Conservation (phyloP, 1,284 basidiomycete genomes). For the Pseudozyma sp. region DNA sequence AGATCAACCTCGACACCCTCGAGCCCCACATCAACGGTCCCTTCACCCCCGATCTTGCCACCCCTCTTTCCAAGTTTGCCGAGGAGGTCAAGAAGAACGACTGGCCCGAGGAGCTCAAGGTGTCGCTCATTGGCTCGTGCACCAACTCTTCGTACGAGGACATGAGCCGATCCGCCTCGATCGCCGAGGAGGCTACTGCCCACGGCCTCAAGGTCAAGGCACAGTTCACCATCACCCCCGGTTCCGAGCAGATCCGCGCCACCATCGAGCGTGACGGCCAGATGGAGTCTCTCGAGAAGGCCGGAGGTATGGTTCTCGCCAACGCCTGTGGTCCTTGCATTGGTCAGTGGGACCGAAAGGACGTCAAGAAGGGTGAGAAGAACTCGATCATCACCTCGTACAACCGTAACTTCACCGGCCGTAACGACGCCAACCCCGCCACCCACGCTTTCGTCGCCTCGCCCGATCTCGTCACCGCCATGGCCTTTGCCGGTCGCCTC, state of each 20-base stretch:
- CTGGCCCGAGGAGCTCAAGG: slow-evolving; percentile 97
- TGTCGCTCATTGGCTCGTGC: slow-evolving; percentile 97
- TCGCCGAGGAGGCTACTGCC: slow-evolving; percentile 85
- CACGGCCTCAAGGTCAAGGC: slow-evolving; percentile 92
- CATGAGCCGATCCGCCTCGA: slow-evolving; percentile 96
- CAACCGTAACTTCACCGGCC: slow-evolving; percentile 99
- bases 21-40: slow-evolving; percentile 99
- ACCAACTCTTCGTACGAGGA: slow-evolving; percentile 99
- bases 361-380: slow-evolving; percentile 94
- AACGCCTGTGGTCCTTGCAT: slow-evolving; percentile 99
- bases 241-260: slow-evolving; percentile 97
- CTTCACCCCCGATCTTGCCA: slow-evolving; percentile 74
- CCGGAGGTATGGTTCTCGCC: slow-evolving; percentile 92
- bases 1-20: slow-evolving; percentile 94
- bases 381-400: slow-evolving; percentile 97
- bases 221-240: slow-evolving; percentile 96
- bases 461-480: slow-evolving; percentile 96
- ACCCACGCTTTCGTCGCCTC: slow-evolving; percentile 99
- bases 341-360: slow-evolving; percentile 97
- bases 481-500: slow-evolving; percentile 92
- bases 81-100: slow-evolving; percentile 91
- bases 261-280: slow-evolving; percentile 97
- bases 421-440: slow-evolving; percentile 98
- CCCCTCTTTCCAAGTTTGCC: slow-evolving; percentile 88
- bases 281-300: slow-evolving; percentile 85